phyloP scores from a whole-genome alignment of 2,329 filamentous ascomycete species.

The Cercospora nicotianae region DNA sequence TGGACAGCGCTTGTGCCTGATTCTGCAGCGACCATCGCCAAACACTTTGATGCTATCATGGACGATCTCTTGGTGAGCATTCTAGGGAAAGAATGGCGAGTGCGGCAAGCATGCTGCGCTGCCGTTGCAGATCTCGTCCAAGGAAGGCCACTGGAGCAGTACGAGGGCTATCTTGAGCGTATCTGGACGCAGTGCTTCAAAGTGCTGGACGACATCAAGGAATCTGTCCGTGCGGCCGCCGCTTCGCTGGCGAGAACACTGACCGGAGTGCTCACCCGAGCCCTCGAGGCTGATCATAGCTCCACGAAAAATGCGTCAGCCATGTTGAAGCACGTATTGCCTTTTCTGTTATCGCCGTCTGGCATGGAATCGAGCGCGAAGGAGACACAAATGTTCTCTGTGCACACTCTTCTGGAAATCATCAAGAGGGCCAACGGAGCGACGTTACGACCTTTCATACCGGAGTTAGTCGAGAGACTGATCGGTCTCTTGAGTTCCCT shows the following conservation, averaged over 20 bases:
- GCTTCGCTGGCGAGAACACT: slow-evolving; percentile 78
- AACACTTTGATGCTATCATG: slow-evolving; percentile 86
- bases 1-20: slow-evolving; percentile 97
- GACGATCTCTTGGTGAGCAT: slow-evolving; percentile 82
- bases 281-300: slow-evolving; percentile 74
- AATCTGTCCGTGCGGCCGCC: slow-evolving; percentile 78
- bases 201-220: slow-evolving; percentile 94
- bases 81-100: slow-evolving; percentile 87
- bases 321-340: slow-evolving; percentile 83
- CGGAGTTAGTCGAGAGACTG: slow-evolving; percentile 76
- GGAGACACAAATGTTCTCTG: slow-evolving; percentile 80
- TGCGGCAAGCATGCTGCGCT: slow-evolving; percentile 86
- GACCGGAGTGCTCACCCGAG: slow-evolving; percentile 80
- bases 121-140: slow-evolving; percentile 87
- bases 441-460: slow-evolving; percentile 75
- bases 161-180: slow-evolving; percentile 78
- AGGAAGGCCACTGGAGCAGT: slow-evolving; percentile 66
- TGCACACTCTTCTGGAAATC: slow-evolving; percentile 79
- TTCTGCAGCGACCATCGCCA: slow-evolving; percentile 70
- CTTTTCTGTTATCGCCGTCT: slow-evolving; percentile 84
- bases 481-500: slow-evolving; percentile 81
- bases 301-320: slow-evolving; percentile 66
- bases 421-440: slow-evolving; percentile 82
- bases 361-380: slow-evolving; percentile 85
- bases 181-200: slow-evolving; percentile 87